Evolutionary conservation across 2,329 filamentous ascomycete species (phyloP).

Genomic region (Cryphonectria carpinicola): DNA sequence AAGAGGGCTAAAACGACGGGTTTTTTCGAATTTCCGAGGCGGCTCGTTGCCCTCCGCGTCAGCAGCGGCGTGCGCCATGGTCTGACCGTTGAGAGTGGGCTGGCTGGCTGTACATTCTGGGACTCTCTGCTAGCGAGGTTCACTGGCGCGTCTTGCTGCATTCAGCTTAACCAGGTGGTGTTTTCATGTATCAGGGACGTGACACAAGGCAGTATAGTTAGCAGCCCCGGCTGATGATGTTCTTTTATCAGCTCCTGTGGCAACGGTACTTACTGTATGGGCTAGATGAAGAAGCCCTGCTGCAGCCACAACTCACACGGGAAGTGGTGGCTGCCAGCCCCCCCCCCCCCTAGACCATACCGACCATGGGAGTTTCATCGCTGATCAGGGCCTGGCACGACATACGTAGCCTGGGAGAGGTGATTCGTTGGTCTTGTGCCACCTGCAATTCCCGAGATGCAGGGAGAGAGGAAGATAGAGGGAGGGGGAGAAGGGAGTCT

Average conservation of each 20-base stretch:
- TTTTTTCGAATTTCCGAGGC: neutral
- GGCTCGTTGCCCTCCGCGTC: neutral
- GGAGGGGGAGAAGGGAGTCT: too few relatives aligned
- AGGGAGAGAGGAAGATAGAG: neutral
- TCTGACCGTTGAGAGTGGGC: neutral
- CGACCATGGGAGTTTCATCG: neutral
- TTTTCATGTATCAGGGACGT: neutral
- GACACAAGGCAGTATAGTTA: neutral
- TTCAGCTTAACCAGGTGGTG: neutral
- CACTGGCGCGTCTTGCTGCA: neutral
- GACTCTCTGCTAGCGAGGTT: neutral
- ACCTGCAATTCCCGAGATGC: slow-evolving; percentile 4
- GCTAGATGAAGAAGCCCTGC: neutral
- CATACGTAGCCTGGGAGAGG: too few relatives aligned
- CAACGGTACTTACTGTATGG: neutral
- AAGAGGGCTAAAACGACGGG: neutral
- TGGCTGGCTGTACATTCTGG: neutral
- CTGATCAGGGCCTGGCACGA: neutral
- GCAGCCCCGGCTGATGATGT: neutral
- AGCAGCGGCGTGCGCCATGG: neutral
- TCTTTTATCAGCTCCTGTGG: neutral
- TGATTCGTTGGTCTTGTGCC: slow-evolving; percentile 18
- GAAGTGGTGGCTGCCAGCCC: neutral
- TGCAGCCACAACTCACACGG: neutral
- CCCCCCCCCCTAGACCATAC: neutral